These are phyloP conservation scores for Alloascoidea africana DNA, from an alignment of 805 yeast genomes.

Conservation along the genomic window DNA sequence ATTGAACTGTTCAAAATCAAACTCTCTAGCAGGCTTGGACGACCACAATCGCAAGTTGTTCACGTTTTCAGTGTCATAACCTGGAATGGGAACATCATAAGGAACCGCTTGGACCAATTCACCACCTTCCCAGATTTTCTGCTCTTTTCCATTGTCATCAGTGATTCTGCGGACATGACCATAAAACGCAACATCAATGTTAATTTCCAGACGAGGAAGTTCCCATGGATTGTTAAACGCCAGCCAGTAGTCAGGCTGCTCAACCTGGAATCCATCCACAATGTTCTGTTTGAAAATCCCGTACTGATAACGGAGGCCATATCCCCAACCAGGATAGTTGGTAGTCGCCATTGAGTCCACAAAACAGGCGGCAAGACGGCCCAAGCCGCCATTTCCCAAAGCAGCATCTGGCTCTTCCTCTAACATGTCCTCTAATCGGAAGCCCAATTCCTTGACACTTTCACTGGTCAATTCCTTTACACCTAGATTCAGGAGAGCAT, in stretches of 20 bases:
- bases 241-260: conserved; percentile 90
- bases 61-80: conserved; percentile 67
- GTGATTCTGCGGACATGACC: conserved; percentile 52
- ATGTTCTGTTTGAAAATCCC: conserved; percentile 88
- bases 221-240: conserved; percentile 90
- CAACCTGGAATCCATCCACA: conserved; percentile 87
- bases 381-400: conserved; percentile 89
- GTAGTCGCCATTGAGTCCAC: conserved; percentile 78
- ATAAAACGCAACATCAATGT: conserved; percentile 80
- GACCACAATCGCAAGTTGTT: conserved; percentile 87
- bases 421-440: conserved; percentile 73
- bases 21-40: conserved; percentile 79
- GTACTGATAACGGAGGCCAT: conserved; percentile 84
- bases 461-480: conserved; percentile 41
- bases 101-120: conserved; percentile 85
- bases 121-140: conserved; percentile 73
- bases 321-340: conserved; percentile 92
- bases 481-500: conserved; percentile 73
- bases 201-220: conserved; percentile 72
- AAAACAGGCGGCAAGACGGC: conserved; percentile 89
- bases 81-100: conserved; percentile 87
- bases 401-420: conserved; percentile 90
- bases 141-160: conserved; percentile 35
- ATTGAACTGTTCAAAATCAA: conserved; percentile 82
- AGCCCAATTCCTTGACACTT: conserved; percentile 63